Evolutionary conservation across 176 grass and related monocot genomes (phyloP).

Genomic region (Carex littledalei): DNA sequence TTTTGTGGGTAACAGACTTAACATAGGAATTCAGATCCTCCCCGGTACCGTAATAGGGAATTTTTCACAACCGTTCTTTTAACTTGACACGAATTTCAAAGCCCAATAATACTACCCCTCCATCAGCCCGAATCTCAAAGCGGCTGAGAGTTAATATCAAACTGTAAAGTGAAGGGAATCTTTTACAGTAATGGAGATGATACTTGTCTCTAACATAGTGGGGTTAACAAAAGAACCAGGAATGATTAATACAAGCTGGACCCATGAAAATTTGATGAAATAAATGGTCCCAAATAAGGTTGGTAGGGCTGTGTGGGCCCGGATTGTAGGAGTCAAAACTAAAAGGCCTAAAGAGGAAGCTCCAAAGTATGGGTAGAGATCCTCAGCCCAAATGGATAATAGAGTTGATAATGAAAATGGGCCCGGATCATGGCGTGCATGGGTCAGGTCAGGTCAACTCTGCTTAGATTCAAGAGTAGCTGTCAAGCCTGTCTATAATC

Average conservation of each 20-base stretch:
- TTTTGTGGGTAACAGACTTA: no score
- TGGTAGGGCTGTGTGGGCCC: neutral
- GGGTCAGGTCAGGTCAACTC: neutral
- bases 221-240: neutral
- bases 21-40: no score
- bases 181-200: no score
- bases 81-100: no score
- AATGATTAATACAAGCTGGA: neutral
- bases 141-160: no score
- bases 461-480: neutral
- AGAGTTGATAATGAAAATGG: neutral
- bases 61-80: no score
- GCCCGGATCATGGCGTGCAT: neutral
- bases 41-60: no score
- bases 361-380: neutral
- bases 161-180: no score
- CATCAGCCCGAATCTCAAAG: no score
- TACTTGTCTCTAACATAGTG: neutral
- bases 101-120: no score
- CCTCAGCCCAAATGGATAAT: neutral
- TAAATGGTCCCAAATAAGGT: neutral
- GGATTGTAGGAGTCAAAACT: no score
- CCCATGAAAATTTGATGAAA: neutral
- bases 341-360: conserved; percentile 16
- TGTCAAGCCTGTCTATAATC: no score